These are phyloP conservation scores for Chytridiales sp. DNA, from an alignment of 371 early-diverging fungal species.

Conservation along the genomic window DNA sequence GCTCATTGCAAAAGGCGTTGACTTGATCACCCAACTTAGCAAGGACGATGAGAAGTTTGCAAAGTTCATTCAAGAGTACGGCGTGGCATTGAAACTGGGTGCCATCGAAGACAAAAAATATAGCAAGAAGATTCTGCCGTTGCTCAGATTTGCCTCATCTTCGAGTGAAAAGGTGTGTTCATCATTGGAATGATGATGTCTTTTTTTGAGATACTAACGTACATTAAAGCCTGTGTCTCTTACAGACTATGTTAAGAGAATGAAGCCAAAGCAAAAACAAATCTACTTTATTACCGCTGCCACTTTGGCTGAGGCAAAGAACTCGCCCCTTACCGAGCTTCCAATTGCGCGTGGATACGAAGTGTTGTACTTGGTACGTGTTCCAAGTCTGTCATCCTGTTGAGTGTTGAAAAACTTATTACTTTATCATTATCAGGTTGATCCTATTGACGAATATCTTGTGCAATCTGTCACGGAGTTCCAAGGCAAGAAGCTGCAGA, in stretches of 20 bases:
- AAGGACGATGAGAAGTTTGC: constrained; percentile 74
- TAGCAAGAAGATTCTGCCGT: constrained; percentile 69
- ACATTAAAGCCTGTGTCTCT: constrained; percentile 64
- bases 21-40: constrained; percentile 73
- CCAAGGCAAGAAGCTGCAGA: constrained; percentile 76
- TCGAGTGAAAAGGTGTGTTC: constrained; percentile 18
- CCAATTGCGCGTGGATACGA: constrained; percentile 83
- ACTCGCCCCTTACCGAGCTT: constrained; percentile 85
- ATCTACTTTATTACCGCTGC: constrained; percentile 86
- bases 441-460: constrained; percentile 93
- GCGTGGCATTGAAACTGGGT: constrained; percentile 77
- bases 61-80: constrained; percentile 73
- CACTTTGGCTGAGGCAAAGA: constrained; percentile 63
- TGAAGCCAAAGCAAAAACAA: constrained; percentile 83
- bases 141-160: constrained; percentile 77
- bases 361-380: constrained; percentile 59
- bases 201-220: constrained; percentile 43
- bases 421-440: constrained; percentile 37
- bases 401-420: not conserved
- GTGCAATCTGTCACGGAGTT: constrained; percentile 67
- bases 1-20: constrained; percentile 82
- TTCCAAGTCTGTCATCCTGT: not conserved
- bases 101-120: constrained; percentile 71
- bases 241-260: constrained; percentile 82
- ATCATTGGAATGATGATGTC: not conserved